Evolutionary conservation across 352 stramenopile genomes (phyloP).

Genomic region (Globisporangium radiosum): DNA sequence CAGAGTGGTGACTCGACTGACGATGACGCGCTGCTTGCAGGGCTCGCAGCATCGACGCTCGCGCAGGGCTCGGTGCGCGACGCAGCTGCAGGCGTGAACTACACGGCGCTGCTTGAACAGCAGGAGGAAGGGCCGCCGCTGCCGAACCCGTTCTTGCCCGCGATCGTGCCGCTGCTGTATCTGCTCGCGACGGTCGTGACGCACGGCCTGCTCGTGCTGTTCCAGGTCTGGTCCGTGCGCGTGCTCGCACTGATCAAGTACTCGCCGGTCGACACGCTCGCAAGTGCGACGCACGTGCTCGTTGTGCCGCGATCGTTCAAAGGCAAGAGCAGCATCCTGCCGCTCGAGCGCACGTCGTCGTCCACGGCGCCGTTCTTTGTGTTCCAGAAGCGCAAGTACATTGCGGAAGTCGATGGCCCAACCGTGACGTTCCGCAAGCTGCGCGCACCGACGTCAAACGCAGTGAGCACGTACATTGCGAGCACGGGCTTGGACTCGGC

Average conservation of each 20-base stretch:
- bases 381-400: constrained; percentile 89
- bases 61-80: constrained; percentile 65
- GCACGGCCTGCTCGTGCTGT: constrained; percentile 84
- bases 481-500: constrained; percentile 39
- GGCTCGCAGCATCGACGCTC: constrained; percentile 63
- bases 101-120: constrained; percentile 45
- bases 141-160: constrained; percentile 88
- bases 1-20: constrained; percentile 20
- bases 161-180: constrained; percentile 86
- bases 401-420: constrained; percentile 38
- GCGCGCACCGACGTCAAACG: constrained; percentile 52
- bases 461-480: constrained; percentile 59
- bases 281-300: constrained; percentile 70
- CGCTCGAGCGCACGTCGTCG: constrained; percentile 37
- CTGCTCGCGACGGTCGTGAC: constrained; percentile 69
- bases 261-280: constrained; percentile 50
- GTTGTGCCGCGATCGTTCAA: constrained; percentile 83
- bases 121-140: constrained; percentile 65
- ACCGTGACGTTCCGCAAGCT: constrained; percentile 75
- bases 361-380: constrained; percentile 60
- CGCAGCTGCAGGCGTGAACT: constrained; percentile 40
- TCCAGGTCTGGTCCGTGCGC: constrained; percentile 85
- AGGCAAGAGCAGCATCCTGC: constrained; percentile 82
- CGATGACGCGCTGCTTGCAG: constrained; percentile 32
- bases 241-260: constrained; percentile 85